These are phyloP conservation scores for Kitagawia praeruptora DNA, from an alignment of 129 eudicot species.

Conservation along the genomic window DNA sequence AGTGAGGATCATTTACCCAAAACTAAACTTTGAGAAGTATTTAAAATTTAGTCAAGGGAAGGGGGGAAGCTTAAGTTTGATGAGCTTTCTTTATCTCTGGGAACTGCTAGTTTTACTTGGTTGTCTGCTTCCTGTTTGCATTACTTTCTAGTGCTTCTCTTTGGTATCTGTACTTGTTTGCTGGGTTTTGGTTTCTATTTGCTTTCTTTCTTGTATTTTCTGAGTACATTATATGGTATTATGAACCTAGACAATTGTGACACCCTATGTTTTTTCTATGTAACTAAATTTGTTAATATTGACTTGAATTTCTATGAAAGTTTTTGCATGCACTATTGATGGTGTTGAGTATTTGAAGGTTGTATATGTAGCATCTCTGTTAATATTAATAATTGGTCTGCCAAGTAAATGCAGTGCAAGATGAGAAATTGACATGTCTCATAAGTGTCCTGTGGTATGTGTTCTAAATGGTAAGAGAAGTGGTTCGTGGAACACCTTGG, in stretches of 20 bases:
- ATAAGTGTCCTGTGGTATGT: background rate
- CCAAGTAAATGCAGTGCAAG: background rate
- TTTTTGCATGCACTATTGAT: background rate
- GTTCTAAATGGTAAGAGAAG: background rate
- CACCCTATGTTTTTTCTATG: background rate
- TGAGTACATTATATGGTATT: conserved; percentile 1
- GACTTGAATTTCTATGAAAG: background rate
- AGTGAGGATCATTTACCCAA: conserved; percentile 24
- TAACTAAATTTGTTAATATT: background rate
- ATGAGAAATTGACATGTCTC: too few relatives aligned
- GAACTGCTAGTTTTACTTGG: conserved; percentile 15
- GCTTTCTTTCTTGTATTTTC: conserved; percentile 10
- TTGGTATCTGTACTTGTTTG: conserved; percentile 25
- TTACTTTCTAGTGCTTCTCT: conserved; percentile 14
- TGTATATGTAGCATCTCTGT: background rate
- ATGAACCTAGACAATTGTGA: conserved; percentile 13
- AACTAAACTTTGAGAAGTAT: conserved; percentile 12
- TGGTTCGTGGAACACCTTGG: background rate
- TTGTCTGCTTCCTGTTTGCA: conserved; percentile 26
- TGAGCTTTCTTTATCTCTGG: conserved; percentile 28
- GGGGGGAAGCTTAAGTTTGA: conserved; percentile 24
- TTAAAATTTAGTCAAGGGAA: conserved; percentile 3
- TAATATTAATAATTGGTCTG: background rate
- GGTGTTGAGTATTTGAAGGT: background rate
- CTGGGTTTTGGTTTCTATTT: conserved; percentile 14